These are phyloP conservation scores for Boletus sensibilis DNA, from an alignment of 768 basidiomycete genomes.

Conservation along the genomic window DNA sequence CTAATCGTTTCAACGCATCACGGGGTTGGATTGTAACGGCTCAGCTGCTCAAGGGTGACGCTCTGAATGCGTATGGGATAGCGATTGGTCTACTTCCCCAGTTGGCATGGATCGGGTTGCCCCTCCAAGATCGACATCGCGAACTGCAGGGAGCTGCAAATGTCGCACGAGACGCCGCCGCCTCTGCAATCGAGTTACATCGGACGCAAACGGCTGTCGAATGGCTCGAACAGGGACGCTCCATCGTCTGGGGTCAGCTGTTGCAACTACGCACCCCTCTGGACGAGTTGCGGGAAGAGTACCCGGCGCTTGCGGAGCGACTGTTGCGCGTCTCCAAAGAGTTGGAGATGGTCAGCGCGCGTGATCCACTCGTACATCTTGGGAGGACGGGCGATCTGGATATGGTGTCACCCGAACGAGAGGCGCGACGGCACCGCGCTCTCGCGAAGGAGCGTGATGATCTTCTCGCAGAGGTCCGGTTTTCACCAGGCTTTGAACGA, in stretches of 20 bases:
- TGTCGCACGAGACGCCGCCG: conserved; percentile 19
- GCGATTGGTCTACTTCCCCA: too few relatives aligned
- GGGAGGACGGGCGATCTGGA: neutral
- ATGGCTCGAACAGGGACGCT: conserved; percentile 7
- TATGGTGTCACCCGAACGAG: conserved; percentile 8
- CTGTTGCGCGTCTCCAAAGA: neutral
- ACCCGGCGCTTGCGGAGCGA: neutral
- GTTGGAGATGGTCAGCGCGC: conserved; percentile 1
- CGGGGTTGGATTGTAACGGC: too few relatives aligned
- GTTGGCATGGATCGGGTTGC: too few relatives aligned
- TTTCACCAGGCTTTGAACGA: conserved; percentile 17
- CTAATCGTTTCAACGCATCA: too few relatives aligned
- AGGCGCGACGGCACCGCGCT: conserved; percentile 12
- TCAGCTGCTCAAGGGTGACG: too few relatives aligned
- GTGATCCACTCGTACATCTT: neutral
- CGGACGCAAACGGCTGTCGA: neutral
- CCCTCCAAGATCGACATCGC: conserved; percentile 15
- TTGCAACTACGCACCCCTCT: conserved; percentile 3
- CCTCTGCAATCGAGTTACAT: conserved; percentile 11
- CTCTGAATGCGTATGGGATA: too few relatives aligned
- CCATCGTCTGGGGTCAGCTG: conserved; percentile 5
- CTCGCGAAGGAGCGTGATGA: conserved; percentile 16
- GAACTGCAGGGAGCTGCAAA: conserved; percentile 5
- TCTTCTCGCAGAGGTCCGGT: conserved; percentile 16
- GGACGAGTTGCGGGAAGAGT: neutral